These are phyloP conservation scores for Parascedosporium putredinis DNA, from an alignment of 2,329 filamentous ascomycete genomes.

Conservation along the genomic window DNA sequence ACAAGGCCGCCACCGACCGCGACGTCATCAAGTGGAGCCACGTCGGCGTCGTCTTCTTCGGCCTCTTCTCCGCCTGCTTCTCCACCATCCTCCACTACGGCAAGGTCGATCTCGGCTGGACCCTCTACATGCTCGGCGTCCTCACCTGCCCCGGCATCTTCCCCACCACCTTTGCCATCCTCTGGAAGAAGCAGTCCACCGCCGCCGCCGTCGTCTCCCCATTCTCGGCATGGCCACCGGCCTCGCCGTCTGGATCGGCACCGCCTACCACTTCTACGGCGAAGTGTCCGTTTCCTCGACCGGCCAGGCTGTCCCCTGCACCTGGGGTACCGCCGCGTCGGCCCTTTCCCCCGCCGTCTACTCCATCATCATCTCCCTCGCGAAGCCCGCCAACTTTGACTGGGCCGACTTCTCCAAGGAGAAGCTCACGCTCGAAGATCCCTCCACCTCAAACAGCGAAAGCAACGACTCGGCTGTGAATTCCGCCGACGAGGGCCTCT, in stretches of 20 bases:
- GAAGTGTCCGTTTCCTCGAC: conserved; percentile 36
- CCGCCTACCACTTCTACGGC: conserved; percentile 33
- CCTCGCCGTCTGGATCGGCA: conserved; percentile 41
- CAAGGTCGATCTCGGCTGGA: conserved; percentile 43
- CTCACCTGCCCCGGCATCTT: conserved; percentile 43
- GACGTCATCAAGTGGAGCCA: conserved; percentile 42
- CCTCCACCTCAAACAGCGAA: conserved; percentile 7
- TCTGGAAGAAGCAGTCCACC: conserved; percentile 39
- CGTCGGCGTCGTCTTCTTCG: conserved; percentile 41
- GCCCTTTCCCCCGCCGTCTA: conserved; percentile 30
- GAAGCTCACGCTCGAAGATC: conserved; percentile 25
- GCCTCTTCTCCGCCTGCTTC: conserved; percentile 38
- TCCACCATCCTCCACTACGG: conserved; percentile 43
- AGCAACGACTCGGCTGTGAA: conserved; percentile 13
- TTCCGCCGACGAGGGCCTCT: conserved; percentile 15
- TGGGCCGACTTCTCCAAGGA: conserved; percentile 30
- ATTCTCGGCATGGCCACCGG: conserved; percentile 39
- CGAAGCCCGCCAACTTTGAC: conserved; percentile 30
- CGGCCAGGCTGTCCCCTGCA: conserved; percentile 36
- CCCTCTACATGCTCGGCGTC: conserved; percentile 42
- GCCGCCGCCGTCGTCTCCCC: conserved; percentile 36
- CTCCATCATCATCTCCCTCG: conserved; percentile 33
- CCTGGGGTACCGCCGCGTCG: conserved; percentile 42
- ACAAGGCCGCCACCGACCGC: conserved; percentile 30
- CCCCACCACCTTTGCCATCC: conserved; percentile 40